Conservation (phyloP, 305 asterid species). For the Monarda citriodora region DNA sequence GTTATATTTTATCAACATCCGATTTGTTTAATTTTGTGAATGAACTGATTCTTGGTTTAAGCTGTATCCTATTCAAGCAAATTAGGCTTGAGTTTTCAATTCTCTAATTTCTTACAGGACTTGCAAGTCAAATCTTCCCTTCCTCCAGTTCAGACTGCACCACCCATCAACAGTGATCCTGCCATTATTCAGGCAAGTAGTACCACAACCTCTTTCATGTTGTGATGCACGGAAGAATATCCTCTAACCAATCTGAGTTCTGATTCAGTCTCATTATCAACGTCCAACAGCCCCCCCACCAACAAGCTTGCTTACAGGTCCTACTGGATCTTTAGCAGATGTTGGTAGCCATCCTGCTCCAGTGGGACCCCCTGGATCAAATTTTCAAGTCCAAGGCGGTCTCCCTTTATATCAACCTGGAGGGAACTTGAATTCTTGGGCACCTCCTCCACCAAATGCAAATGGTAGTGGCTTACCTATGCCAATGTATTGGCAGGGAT, state of each 20-base stretch:
- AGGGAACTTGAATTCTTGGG: constrained; percentile 90
- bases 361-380: constrained; percentile 63
- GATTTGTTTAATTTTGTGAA: constrained; percentile 3
- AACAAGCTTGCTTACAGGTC: constrained; percentile 66
- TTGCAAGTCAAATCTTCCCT: constrained; percentile 5
- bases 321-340: constrained; percentile 56
- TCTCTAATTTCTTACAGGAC: constrained; percentile 3
- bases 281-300: constrained; percentile 65
- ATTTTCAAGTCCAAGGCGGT: constrained; percentile 71
- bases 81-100: constrained; percentile 2
- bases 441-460: constrained; percentile 81
- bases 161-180: constrained; percentile 84
- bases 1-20: neutral
- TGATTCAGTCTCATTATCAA: constrained; percentile 89
- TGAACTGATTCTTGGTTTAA: neutral
- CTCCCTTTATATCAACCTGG: constrained; percentile 94
- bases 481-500: constrained; percentile 99
- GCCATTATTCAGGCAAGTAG: constrained; percentile 94
- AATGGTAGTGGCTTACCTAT: constrained; percentile 68
- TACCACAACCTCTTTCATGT: neutral
- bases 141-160: constrained; percentile 46
- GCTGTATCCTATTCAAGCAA: neutral
- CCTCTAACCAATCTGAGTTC: constrained; percentile 21
- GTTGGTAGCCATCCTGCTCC: constrained; percentile 61
- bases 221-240: neutral